These are phyloP conservation scores for Coniophora puteana DNA, from an alignment of 1,284 basidiomycete genomes.

Conservation along the genomic window DNA sequence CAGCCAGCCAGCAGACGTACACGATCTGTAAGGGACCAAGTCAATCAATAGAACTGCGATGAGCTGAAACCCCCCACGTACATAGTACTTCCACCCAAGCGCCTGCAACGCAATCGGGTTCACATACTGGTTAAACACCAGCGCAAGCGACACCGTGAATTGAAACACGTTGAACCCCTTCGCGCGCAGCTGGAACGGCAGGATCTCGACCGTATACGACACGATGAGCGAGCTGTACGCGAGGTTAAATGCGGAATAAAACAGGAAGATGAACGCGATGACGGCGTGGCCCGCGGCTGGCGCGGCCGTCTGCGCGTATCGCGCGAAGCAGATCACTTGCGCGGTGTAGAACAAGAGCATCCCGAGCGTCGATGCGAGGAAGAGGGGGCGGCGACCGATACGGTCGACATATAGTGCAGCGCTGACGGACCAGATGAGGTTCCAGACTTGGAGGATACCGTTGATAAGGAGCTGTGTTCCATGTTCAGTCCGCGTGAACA, in stretches of 20 bases:
- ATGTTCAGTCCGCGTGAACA: too few relatives aligned
- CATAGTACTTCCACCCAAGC: constrained; percentile 59
- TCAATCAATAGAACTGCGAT: too few relatives aligned
- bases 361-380: constrained; percentile 53
- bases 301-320: constrained; percentile 43
- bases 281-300: constrained; percentile 51
- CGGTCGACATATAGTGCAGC: constrained; percentile 53
- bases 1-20: constrained; percentile 58
- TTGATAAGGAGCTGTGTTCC: constrained; percentile 64
- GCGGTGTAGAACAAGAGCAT: constrained; percentile 65
- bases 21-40: constrained; percentile 36
- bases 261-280: constrained; percentile 73
- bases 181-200: constrained; percentile 66
- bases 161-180: constrained; percentile 74
- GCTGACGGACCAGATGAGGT: constrained; percentile 55
- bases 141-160: constrained; percentile 55
- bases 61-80: constrained; percentile 17
- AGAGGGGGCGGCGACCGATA: constrained; percentile 53
- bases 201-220: constrained; percentile 66
- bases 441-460: constrained; percentile 70
- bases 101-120: constrained; percentile 64
- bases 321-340: constrained; percentile 66
- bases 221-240: constrained; percentile 70
- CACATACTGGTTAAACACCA: constrained; percentile 75
- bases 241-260: constrained; percentile 61